phyloP scores from a whole-genome alignment of 2,329 filamentous ascomycete genomes.

The Rhinocladiella similis region DNA sequence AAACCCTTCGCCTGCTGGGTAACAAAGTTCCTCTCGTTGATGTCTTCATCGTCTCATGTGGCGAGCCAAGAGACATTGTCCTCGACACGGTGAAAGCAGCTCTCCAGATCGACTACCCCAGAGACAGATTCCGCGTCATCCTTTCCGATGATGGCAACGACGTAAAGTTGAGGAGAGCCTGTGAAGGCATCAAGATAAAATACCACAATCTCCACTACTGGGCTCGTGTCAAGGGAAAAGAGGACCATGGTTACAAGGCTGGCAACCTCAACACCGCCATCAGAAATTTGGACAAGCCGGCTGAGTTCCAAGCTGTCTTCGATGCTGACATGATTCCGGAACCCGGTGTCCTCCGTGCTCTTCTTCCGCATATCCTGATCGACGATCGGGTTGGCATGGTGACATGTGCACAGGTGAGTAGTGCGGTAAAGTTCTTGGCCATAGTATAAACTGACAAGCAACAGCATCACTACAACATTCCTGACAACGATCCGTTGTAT shows the following conservation, averaged over 20 bases:
- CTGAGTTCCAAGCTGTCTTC: slow-evolving; percentile 61
- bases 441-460: slow-evolving; percentile 4
- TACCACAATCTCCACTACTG: slow-evolving; percentile 44
- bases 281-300: slow-evolving; percentile 35
- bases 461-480: slow-evolving; percentile 34
- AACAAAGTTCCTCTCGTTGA: slow-evolving; percentile 56
- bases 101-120: slow-evolving; percentile 54
- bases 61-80: slow-evolving; percentile 56
- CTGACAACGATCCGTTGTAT: slow-evolving; percentile 30
- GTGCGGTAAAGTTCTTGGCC: not conserved
- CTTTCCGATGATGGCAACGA: slow-evolving; percentile 52
- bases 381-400: slow-evolving; percentile 34
- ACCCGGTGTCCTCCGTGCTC: slow-evolving; percentile 37
- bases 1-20: slow-evolving; percentile 20
- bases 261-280: slow-evolving; percentile 48
- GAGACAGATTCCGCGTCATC: slow-evolving; percentile 52
- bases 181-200: slow-evolving; percentile 35
- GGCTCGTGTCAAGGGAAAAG: slow-evolving; percentile 39
- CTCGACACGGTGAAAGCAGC: slow-evolving; percentile 56
- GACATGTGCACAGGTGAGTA: slow-evolving; percentile 32
- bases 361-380: slow-evolving; percentile 37
- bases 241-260: slow-evolving; percentile 40
- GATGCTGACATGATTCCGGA: slow-evolving; percentile 63
- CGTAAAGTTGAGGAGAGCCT: slow-evolving; percentile 36
- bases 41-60: slow-evolving; percentile 57